Evolutionary conservation across 1,139 yeast genomes (phyloP), one percentile per base, ranked within the genome.

Genomic region (Geotrichum fermentans): DNA sequence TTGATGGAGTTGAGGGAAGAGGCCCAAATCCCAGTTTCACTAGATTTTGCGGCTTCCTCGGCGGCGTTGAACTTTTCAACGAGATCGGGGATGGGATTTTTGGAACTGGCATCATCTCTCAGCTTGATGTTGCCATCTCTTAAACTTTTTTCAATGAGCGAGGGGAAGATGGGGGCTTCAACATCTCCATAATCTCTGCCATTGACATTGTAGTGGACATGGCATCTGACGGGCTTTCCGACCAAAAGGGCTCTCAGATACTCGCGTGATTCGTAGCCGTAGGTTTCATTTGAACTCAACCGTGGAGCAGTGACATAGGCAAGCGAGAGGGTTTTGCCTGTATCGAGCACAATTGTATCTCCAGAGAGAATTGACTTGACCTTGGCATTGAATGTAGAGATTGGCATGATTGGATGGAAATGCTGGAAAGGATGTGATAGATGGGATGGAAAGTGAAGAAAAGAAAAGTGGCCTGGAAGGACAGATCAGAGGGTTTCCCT

Each of bases 131-230:
- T 70, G 43, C 94, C 95, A 28, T 75, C 74, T 33, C 70, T 72
- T 51, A 84, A 69, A 54, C 78, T 69, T 58, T 78, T 74, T 57
- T 76, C 82, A 54, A 78, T 71, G 60, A 83, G 70, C 28, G 88
- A 81, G 39, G 68, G 61, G 66, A 82, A 80, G 40, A 80, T 70
- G 4, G 90, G 92, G 16, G 88, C 72, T 44, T 74, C 73, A 17
- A 82, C 65, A 61, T 85, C 90, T 35, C 94, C 95, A 62, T 81
- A 83, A 58, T 83, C 90, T 55, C 84, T 74, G 38, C 79, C 82
- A 53, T 71, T 62, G 51, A 71, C 67, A 56, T 77, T 78, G 67
- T 77, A 80, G 43, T 74, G 62, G 16, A 82, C 80, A 61, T 71
- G 71, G 64, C 82, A 82, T 58, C 76, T 77, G 63, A 85, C 71